Conservation (phyloP, 345 rosid species). For the Ceriops zippeliana region DNA sequence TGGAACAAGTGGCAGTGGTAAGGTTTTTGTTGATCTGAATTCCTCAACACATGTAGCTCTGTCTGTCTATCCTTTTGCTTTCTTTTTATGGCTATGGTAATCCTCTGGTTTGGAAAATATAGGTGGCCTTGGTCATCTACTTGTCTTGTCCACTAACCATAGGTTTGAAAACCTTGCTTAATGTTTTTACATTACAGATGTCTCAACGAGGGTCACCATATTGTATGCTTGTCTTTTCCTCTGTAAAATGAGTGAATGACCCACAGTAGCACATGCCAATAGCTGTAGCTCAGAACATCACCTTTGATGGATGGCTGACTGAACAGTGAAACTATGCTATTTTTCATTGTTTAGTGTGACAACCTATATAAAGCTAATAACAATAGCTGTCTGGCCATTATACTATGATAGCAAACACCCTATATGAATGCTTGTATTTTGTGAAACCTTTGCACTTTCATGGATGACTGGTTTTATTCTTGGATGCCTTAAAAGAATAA, state of each 20-base stretch:
- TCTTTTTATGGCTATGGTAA: background rate
- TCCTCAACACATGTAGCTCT: background rate
- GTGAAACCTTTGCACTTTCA: background rate
- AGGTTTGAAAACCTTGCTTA: background rate
- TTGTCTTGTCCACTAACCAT: background rate
- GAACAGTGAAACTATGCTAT: too few relatives aligned
- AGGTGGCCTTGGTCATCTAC: too few relatives aligned
- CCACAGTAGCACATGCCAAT: too few relatives aligned
- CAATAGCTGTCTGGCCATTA: background rate
- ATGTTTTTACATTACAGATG: background rate
- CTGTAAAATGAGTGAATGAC: too few relatives aligned
- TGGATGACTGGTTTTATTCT: background rate
- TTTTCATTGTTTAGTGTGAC: too few relatives aligned
- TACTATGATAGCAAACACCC: background rate
- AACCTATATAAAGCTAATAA: too few relatives aligned
- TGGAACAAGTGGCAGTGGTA: constrained; percentile 99
- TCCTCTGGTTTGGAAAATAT: too few relatives aligned
- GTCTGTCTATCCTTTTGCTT: background rate
- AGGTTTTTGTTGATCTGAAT: constrained; percentile 16
- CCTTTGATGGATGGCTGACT: too few relatives aligned
- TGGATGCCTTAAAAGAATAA: constrained; percentile 4
- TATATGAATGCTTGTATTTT: background rate
- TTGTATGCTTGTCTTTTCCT: too few relatives aligned
- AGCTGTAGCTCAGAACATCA: too few relatives aligned
- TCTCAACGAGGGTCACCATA: background rate